These are phyloP conservation scores for Pestalotiopsis sp. DNA, from an alignment of 2,329 filamentous ascomycete genomes.

Conservation along the genomic window DNA sequence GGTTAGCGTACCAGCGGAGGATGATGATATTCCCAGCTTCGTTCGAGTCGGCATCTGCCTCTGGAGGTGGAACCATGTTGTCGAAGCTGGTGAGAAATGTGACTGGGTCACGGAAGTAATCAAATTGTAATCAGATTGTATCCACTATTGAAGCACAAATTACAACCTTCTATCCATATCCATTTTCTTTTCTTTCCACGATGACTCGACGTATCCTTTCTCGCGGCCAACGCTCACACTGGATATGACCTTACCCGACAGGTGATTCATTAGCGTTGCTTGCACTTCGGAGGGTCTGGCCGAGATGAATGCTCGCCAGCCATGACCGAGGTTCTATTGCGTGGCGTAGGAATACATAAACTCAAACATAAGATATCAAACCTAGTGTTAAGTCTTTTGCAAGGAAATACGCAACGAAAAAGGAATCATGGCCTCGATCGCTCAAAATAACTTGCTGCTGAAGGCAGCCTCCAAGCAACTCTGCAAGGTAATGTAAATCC, in stretches of 20 bases:
- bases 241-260: background rate
- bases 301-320: background rate
- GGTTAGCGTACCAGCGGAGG: no score
- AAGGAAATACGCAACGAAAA: background rate
- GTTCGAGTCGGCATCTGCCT: no score
- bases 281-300: background rate
- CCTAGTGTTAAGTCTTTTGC: background rate
- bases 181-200: no score
- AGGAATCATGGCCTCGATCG: background rate
- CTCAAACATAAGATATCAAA: background rate
- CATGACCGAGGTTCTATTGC: background rate
- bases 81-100: no score
- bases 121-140: no score
- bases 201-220: no score
- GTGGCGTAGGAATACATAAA: background rate
- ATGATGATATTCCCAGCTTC: no score
- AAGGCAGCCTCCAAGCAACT: background rate
- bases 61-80: no score
- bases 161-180: no score
- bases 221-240: no score
- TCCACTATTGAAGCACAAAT: no score
- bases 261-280: background rate
- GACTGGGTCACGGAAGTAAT: no score
- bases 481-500: background rate
- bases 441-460: background rate